phyloP scores from a whole-genome alignment of 2,329 filamentous ascomycete species.

The Talaromyces sp. region DNA sequence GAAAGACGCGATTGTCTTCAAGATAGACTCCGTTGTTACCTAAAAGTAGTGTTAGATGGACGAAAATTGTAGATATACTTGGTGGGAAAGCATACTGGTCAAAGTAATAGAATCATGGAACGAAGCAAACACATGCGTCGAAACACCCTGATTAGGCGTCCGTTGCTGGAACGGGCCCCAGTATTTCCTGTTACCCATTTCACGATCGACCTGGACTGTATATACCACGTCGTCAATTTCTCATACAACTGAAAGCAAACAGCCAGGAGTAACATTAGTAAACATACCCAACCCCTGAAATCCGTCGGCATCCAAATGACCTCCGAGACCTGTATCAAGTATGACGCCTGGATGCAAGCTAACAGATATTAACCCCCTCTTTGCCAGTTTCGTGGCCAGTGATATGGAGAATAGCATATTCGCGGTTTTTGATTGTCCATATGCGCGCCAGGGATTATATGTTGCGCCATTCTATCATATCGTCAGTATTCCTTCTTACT shows the following conservation, averaged over 20 bases:
- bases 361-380: constrained; percentile 4
- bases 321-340: neutral
- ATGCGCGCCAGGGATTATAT: constrained; percentile 38
- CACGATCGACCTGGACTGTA: constrained; percentile 11
- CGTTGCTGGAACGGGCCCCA: constrained; percentile 17
- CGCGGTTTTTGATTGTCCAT: constrained; percentile 37
- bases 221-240: neutral
- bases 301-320: neutral
- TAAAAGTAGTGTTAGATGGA: neutral
- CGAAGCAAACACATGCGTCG: constrained; percentile 36
- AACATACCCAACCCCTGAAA: constrained; percentile 4
- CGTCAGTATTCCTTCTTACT: neutral
- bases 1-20: constrained; percentile 4
- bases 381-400: constrained; percentile 16
- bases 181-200: constrained; percentile 25
- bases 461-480: constrained; percentile 26
- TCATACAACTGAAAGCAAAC: neutral
- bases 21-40: constrained; percentile 18
- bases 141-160: constrained; percentile 28
- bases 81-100: neutral
- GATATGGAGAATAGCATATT: constrained; percentile 21
- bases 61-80: neutral
- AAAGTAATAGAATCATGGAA: constrained; percentile 20
- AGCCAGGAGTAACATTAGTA: no score
- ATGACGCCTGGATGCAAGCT: constrained; percentile 20